phyloP scores from a whole-genome alignment of 1,284 basidiomycete species.

The Ganoderma sinense region DNA sequence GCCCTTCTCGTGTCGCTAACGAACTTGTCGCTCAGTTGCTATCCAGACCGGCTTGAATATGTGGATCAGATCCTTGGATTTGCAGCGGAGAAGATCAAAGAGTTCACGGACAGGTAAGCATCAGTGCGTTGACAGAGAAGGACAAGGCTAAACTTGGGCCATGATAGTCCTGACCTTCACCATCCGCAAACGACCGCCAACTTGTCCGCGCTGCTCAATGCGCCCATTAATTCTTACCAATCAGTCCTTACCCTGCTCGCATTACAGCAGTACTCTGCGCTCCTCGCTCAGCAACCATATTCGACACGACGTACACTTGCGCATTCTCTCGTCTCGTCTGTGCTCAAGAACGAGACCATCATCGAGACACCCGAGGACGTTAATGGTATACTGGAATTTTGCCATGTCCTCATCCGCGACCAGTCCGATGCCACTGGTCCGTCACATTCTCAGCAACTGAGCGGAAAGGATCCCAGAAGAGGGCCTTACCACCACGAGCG shows the following conservation, averaged over 20 bases:
- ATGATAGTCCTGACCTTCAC: conserved; percentile 82
- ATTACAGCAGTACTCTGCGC: conserved; percentile 85
- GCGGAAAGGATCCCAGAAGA: conserved; percentile 59
- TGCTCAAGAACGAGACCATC: conserved; percentile 93
- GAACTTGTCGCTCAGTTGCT: conserved; percentile 93
- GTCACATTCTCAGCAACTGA: conserved; percentile 41
- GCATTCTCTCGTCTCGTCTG: conserved; percentile 90
- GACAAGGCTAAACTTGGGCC: not conserved
- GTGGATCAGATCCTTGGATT: conserved; percentile 94
- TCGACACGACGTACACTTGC: conserved; percentile 89
- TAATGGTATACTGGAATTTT: conserved; percentile 89
- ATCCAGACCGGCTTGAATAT: conserved; percentile 94
- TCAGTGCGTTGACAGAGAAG: not conserved
- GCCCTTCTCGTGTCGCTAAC: conserved; percentile 92
- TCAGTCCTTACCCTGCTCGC: conserved; percentile 94
- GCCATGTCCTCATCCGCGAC: conserved; percentile 90
- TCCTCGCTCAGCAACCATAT: conserved; percentile 87
- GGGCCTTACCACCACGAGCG: conserved; percentile 70
- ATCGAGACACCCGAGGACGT: conserved; percentile 93
- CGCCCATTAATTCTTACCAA: conserved; percentile 94
- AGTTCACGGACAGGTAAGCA: conserved; percentile 79
- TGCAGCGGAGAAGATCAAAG: conserved; percentile 85
- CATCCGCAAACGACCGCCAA: conserved; percentile 87
- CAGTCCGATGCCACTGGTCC: conserved; percentile 72
- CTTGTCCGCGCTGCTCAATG: conserved; percentile 87